These are phyloP conservation scores for Xylariaceae sp. DNA, from an alignment of 2,329 filamentous ascomycete species.

Conservation along the genomic window DNA sequence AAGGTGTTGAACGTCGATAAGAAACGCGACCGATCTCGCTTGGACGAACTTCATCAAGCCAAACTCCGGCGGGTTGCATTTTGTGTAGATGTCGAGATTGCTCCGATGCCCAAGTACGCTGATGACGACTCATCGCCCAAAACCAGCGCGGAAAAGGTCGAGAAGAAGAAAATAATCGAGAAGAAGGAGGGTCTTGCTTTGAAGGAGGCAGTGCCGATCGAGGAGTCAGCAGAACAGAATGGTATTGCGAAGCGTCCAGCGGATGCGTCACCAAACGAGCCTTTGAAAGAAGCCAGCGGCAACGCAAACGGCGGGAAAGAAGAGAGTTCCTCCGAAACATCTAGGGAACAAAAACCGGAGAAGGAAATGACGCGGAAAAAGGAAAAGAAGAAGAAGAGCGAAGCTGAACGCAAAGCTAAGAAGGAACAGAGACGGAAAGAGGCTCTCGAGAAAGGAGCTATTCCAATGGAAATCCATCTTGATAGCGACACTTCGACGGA, in stretches of 20 bases:
- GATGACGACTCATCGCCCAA: conserved; percentile 56
- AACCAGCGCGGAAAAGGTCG: conserved; percentile 48
- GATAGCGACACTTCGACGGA: conserved; percentile 59
- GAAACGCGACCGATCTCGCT: conserved; percentile 71
- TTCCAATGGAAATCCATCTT: conserved; percentile 77
- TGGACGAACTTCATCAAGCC: conserved; percentile 72
- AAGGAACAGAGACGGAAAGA: conserved; percentile 83
- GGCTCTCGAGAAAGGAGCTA: conserved; percentile 80
- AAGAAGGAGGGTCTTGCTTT: conserved; percentile 71
- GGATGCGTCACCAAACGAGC: conserved; percentile 38
- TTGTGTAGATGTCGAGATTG: conserved; percentile 96
- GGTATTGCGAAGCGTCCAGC: conserved; percentile 40
- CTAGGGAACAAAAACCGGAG: conserved; percentile 29
- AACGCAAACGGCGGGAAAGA: conserved; percentile 24
- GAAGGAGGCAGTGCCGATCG: conserved; percentile 60
- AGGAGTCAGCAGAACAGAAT: conserved; percentile 54
- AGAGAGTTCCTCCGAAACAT: conserved; percentile 25
- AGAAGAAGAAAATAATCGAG: conserved; percentile 62
- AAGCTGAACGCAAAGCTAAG: conserved; percentile 86
- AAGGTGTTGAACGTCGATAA: conserved; percentile 81
- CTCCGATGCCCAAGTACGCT: conserved; percentile 74
- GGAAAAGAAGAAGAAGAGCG: conserved; percentile 93
- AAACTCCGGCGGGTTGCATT: conserved; percentile 89
- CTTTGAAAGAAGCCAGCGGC: conserved; percentile 34
- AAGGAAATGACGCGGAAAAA: conserved; percentile 67